Percentiles rank a stretch among this genome's conserved stretches.
phyloP scores from a whole-genome alignment of 768 basidiomycete genomes.

The Agaricus subrufescens region DNA sequence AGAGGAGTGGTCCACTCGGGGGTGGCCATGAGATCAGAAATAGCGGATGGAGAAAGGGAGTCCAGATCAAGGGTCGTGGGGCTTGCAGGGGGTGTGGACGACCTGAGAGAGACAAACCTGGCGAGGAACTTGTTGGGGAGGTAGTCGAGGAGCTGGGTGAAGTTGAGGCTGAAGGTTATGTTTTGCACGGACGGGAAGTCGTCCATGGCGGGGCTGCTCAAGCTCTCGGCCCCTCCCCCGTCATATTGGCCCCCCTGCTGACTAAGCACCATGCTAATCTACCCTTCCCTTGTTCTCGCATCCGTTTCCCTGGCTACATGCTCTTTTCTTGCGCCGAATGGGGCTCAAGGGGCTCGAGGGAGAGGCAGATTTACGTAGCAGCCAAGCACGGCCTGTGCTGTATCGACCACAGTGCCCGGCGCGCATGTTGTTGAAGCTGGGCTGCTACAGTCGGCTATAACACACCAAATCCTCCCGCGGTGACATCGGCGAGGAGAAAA shows the following conservation, averaged over 20 bases:
- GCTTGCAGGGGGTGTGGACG: conserved; percentile 12
- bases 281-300: neutral
- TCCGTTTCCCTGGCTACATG: no score
- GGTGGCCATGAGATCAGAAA: conserved; percentile 11
- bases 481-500: no score
- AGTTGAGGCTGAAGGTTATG: conserved; percentile 44
- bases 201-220: conserved; percentile 2
- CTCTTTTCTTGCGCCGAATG: no score
- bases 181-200: conserved; percentile 14
- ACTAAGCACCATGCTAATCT: neutral
- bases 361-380: no score
- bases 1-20: conserved; percentile 12
- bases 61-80: conserved; percentile 6
- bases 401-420: no score
- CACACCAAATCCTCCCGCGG: no score
- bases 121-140: conserved; percentile 19
- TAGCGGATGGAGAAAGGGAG: conserved; percentile 4
- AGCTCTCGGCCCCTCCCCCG: neutral
- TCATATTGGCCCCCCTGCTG: neutral
- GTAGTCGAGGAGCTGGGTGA: conserved; percentile 33
- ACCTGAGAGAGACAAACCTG: conserved; percentile 10
- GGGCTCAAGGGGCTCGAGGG: no score
- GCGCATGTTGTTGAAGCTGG: no score
- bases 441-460: no score
- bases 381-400: no score